Evolutionary conservation across 306 rosid species (phyloP), one percentile per base, ranked within the genome.

Genomic region (Hippophae tibetana): DNA sequence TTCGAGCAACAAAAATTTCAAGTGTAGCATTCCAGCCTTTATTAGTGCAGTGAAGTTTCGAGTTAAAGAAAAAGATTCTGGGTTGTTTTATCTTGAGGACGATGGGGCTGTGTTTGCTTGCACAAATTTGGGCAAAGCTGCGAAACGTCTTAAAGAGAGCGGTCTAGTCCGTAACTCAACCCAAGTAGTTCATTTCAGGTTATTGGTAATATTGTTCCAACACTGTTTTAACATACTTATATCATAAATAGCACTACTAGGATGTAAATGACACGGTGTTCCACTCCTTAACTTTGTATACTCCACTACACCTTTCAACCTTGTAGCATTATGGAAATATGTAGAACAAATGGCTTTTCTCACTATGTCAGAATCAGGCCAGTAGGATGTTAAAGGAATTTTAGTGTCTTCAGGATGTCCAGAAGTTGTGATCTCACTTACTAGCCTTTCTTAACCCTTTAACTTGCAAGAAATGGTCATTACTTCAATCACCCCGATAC

Each of bases 401-500:
- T 87, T 92, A 92, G 47, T 1, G 95, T 85, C 81, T 87, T 92
- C 70, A 92, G 83, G 63, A 92, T 92, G 66, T 92, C 98, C 61
- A 87, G 76, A 66, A 92, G 70, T 77, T 92, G 96, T 45, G 98
- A 92, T 60, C 98, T 78, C 66, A 92, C 98, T 69, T 92, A 96
- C 98, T 81, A 6, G 98, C 98, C 78, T 92, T 92, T 25, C 83
- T 74, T 52, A 92, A 79, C 53, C 96, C 96, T 78, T 92, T 92
- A 13, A 92, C 98, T 51, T 92, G 98, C 70, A 92, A 72, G 67
- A 61, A 92, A 69, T 92, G 94, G 74, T 87, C 98, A 42, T 86
- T 86, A 69, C 98, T 87, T 96, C 98, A 92, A 67, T 92, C 98
- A 60, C 98, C 98, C 40, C 98, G 76, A 68, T 83, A 87, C 65